These are phyloP conservation scores for Penicillium concentricum DNA, from an alignment of 2,329 filamentous ascomycete species.

Conservation along the genomic window DNA sequence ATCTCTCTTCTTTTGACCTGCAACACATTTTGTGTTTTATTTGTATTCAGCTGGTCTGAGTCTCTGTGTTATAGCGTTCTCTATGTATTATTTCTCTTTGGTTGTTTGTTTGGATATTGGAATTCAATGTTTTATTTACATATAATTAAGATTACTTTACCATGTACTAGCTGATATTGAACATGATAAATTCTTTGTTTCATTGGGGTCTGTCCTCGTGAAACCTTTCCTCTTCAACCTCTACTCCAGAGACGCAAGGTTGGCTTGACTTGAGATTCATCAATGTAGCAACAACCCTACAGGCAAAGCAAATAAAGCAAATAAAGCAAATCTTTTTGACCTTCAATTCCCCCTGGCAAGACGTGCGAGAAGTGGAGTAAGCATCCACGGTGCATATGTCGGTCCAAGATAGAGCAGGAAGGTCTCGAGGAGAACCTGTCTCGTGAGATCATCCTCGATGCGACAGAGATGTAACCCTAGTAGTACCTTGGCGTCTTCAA, in stretches of 20 bases:
- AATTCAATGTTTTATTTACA: neutral
- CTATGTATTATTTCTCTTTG: neutral
- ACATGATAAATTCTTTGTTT: no score
- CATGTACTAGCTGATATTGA: neutral
- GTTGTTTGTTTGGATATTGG: neutral
- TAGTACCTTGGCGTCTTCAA: neutral
- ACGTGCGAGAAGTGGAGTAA: neutral
- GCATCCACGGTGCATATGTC: neutral
- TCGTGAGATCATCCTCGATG: neutral
- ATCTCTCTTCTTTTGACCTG: neutral
- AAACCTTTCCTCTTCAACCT: neutral
- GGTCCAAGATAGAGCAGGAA: neutral
- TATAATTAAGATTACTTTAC: neutral
- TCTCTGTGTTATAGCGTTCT: neutral
- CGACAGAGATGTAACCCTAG: neutral
- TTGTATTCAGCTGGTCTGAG: conserved; percentile 3
- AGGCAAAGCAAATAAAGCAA: neutral
- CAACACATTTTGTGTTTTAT: neutral
- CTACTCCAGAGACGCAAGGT: no score
- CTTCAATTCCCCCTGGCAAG: neutral
- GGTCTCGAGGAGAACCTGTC: neutral
- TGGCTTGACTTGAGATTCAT: neutral
- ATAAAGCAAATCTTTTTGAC: neutral
- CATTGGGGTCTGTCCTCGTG: neutral
- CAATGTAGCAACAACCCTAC: neutral